Base-by-base conservation (phyloP, 148 eudicot genomes). In the Heliosperma pusillum region DNA sequence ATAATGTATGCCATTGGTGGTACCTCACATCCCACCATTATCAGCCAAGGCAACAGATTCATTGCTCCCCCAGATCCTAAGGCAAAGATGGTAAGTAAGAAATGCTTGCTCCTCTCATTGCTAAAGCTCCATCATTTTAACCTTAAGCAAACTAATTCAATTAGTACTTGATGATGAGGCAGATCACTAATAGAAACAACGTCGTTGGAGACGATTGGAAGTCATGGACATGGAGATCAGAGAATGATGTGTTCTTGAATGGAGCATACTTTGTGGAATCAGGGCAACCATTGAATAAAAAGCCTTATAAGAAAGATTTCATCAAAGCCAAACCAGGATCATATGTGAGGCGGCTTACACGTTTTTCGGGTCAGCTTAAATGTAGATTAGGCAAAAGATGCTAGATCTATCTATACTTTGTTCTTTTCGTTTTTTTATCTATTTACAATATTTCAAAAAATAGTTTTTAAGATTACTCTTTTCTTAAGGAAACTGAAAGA, bases 1-100 rank as follows among this genome's bases (percentile, higher is more conserved):
- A 53, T 64, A 22, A 83, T 87, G 87, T 87, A 87, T 36, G 90
- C 90, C 4, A 80, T 87, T 17, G 90, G 90, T 30, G 90, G 90
- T 47, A 85, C 85, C 17, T 73, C 85, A 5, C 76, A 75, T 64
- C 88, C 90, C 72, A 87, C 88, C 59, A 87, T 87, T 63, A 83
- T 83, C 45, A 83, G 88, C 73, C 88, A 87, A 50, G 90, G 90
- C 33, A 87, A 87, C 66, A 80, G 90, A 7, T 87, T 55, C 77
- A 83, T 80, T 30, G 90, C 90, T 56, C 88, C 88, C 16, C 64
- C 78, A 7, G 77, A 85, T 67, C 83, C 80, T 19, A 75, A 50
- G 2, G 82, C 82, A 29, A 87, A 87, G 59, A 67, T 79, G 90
- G 87, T 82, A 79, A 8, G 70, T 47, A 70, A 36, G 5, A 16